Evolutionary conservation across 164 flowering plant species (phyloP), one percentile per base, ranked within the genome.

Genomic region (Chloranthus sessilifolius): DNA sequence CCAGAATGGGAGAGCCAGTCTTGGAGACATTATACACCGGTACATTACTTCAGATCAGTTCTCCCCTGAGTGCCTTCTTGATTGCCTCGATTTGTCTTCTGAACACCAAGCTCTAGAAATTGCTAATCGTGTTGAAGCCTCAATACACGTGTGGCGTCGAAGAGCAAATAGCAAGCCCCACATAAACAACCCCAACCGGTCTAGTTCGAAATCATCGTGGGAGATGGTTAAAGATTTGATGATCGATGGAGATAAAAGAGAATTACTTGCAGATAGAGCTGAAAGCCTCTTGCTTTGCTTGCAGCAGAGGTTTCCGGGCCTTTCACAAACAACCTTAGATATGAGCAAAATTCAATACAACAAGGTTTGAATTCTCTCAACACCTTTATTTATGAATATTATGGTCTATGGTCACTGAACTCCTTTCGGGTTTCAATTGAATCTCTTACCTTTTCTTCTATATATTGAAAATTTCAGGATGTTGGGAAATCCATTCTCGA

Each of bases 401-500:
- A 17, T 34, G 37, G 14, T 34, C 14, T 34, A 34, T 1, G 37
- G 37, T 9, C 37, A n/a, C 37, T n/a, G n/a, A n/a, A n/a, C n/a
- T n/a, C n/a, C n/a, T n/a, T n/a, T n/a, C n/a, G n/a, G n/a, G 35
- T 31, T 44, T 41, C 12, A 7, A 2, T 45, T 35, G 4, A 11
- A 31, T 45, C 36, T 24, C 8, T 10, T 22, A 9, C 2, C 44
- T 34, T 15, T 38, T 30, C 39, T 34, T 27, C 28, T 11, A 9
- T 15, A 16, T 12, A 28, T 9, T 21, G 7, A 6, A 29, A 38
- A 17, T 20, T 71, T 23, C 82, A 89, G 99, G 99, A 94, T 65
- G 78, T 89, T 28, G 99, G 97, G 36, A 85, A 87, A 61, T 89
- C 97, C 35, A 87, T 94, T 56, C 62, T 94, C 33, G 99, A 94